Evolutionary conservation across 2,329 filamentous ascomycete genomes (phyloP).

Genomic region (Hyphodiscus sp.): DNA sequence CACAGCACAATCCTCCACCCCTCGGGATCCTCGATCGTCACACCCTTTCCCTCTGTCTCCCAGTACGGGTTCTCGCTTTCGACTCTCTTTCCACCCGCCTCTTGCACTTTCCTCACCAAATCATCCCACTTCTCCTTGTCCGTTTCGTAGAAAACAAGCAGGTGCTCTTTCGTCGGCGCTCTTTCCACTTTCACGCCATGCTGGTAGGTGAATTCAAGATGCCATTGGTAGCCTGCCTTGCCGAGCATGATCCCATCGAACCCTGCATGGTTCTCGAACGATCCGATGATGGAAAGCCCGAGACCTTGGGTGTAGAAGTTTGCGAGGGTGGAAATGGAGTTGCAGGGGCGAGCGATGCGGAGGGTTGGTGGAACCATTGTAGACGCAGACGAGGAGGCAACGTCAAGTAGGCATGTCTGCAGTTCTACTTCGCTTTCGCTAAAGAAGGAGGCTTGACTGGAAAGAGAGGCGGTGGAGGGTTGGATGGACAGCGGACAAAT

Average conservation of each 20-base stretch:
- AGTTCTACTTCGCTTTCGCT: too few species aligned
- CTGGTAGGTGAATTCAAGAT: slow-evolving; percentile 38
- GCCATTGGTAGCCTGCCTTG: slow-evolving; percentile 32
- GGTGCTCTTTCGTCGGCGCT: slow-evolving; percentile 37
- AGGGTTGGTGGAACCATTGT: slow-evolving; percentile 20
- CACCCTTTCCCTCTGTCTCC: slow-evolving; percentile 37
- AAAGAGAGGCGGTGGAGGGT: too few species aligned
- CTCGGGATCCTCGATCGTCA: slow-evolving; percentile 40
- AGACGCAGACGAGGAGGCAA: too few species aligned
- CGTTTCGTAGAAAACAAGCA: slow-evolving; percentile 39
- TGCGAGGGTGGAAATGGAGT: slow-evolving; percentile 33
- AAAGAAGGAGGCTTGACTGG: too few species aligned
- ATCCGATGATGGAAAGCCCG: slow-evolving; percentile 32
- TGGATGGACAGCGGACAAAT: too few species aligned
- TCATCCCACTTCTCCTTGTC: slow-evolving; percentile 25
- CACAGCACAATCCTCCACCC: slow-evolving; percentile 39
- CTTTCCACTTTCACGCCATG: slow-evolving; percentile 31
- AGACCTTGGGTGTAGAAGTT: slow-evolving; percentile 38
- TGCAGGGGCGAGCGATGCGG: slow-evolving; percentile 38
- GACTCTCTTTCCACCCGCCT: slow-evolving; percentile 31
- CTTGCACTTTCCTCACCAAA: slow-evolving; percentile 32
- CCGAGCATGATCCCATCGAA: slow-evolving; percentile 39
- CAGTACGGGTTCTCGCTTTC: slow-evolving; percentile 39
- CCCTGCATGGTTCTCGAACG: slow-evolving; percentile 33
- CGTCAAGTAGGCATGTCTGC: too few species aligned